Base-by-base conservation (phyloP, 441 rosid genomes). In the Bocquillonia castaneifolia region DNA sequence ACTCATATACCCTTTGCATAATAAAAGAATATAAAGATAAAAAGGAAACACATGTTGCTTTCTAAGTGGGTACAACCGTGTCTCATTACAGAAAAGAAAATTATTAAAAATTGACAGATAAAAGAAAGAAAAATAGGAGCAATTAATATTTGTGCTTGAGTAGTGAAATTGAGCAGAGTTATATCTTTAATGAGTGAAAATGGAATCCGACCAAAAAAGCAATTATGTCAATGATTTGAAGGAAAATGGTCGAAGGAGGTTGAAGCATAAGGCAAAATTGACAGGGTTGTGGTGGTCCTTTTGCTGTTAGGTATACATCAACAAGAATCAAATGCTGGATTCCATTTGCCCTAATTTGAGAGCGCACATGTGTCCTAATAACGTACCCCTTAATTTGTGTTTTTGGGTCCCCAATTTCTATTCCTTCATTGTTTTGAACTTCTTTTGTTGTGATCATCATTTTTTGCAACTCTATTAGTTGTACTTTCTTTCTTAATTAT, bases 241-340 rank as follows among this genome's bases (percentile, higher is more conserved):
- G n/a, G 47, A 45, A 54, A 52, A 36, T 69, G 72, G 63, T 59
- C 17, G 32, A 64, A 34, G 26, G 29, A 60, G 25, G 22, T 20
- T 20, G 20, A 47, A 26, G 25, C 25, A 45, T 3, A 22, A 25
- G 32, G 51, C 20, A 61, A 17, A 61, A 23, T 12, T 10, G n/a
- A 5, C 0, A 6, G 58, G 2, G 14, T 47, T 47, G 26, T 31
- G 54, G 67, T 51, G 47, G 47, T 64, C 58, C 61, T 53, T 67
- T 34, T 64, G 66, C 44, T 68, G 76, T 67, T 76, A 63, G 79
- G 75, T 67, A 63, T 29, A 29, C 52, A 45, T 76, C 70, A 68
- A 25, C 1, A 32, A 60, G 40, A 72, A 76, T 68, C 76, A 63
- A 66, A 53, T 54, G 57, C 59, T 64, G 62, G 55, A 50, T 45